These are phyloP conservation scores for Pleodorina starrii DNA, from an alignment of 139 green algal species.

Conservation along the genomic window DNA sequence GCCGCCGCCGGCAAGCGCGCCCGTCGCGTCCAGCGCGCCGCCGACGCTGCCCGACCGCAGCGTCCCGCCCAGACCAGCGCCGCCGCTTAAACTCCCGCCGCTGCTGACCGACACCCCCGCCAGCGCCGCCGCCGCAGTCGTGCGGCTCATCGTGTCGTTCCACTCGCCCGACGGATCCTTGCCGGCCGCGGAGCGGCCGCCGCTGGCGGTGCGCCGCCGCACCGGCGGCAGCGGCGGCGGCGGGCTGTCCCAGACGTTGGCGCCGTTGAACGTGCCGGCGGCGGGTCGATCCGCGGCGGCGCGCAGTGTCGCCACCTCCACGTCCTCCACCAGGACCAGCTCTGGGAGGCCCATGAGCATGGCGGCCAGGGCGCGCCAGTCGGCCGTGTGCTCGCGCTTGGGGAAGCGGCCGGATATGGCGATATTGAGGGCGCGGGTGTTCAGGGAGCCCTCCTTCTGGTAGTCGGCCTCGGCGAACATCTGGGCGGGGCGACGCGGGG, in stretches of 20 bases:
- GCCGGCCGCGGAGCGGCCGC: neutral
- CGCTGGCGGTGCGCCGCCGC: slow-evolving; percentile 8
- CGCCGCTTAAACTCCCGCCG: neutral
- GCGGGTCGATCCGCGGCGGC: neutral
- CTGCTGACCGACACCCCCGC: neutral
- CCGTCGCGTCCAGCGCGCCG: slow-evolving; percentile 30
- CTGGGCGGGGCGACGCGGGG: neutral
- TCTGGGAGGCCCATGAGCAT: slow-evolving; percentile 57
- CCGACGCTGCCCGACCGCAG: slow-evolving; percentile 26
- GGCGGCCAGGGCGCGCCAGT: slow-evolving; percentile 56
- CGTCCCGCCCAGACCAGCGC: neutral
- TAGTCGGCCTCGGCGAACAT: slow-evolving; percentile 64
- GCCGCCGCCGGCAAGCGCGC: neutral
- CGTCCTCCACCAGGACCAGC: slow-evolving; percentile 59
- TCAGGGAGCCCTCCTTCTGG: slow-evolving; percentile 59
- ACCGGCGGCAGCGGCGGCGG: slow-evolving; percentile 48
- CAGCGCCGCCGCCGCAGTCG: neutral
- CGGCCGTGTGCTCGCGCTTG: slow-evolving; percentile 57
- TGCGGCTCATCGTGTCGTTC: slow-evolving; percentile 31
- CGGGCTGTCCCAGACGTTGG: slow-evolving; percentile 46
- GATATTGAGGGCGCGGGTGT: slow-evolving; percentile 46
- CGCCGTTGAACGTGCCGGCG: slow-evolving; percentile 49
- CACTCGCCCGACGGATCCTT: slow-evolving; percentile 14
- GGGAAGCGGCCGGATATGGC: slow-evolving; percentile 62
- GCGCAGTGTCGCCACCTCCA: neutral